These are phyloP conservation scores for Tylopilus cervinicoccineus DNA, from an alignment of 768 basidiomycete species.

Conservation along the genomic window DNA sequence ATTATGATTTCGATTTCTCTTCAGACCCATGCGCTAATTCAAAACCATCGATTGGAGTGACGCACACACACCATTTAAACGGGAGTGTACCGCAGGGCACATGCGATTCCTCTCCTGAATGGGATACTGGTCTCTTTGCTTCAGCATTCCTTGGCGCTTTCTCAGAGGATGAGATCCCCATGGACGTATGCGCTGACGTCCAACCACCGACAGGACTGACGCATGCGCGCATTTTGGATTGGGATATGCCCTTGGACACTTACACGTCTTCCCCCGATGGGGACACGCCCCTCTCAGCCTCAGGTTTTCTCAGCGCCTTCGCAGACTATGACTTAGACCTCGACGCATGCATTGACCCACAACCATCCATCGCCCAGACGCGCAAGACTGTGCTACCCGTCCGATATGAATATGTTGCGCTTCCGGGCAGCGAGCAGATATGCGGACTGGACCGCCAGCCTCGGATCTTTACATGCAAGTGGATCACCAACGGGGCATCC, in stretches of 20 bases:
- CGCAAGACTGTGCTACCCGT: background rate
- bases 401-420: background rate
- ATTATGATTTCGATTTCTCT: background rate
- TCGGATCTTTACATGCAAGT: slow-evolving; percentile 8
- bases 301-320: background rate
- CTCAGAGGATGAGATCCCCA: too few species aligned
- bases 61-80: too few species aligned
- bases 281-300: background rate
- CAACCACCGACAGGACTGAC: too few species aligned
- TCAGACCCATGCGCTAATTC: background rate
- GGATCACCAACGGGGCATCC: slow-evolving; percentile 3
- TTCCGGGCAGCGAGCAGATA: background rate
- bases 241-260: background rate
- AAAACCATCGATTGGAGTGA: background rate
- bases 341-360: background rate
- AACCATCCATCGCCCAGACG: background rate
- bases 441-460: background rate
- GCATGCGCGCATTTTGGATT: background rate
- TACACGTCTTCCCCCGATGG: background rate
- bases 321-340: background rate
- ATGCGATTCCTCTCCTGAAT: too few species aligned
- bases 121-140: too few species aligned
- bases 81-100: too few species aligned
- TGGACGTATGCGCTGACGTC: too few species aligned
- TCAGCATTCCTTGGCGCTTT: too few species aligned